A percentile compares a stretch with the other conserved stretches of the same genome.
Conservation (phyloP, 768 basidiomycete species). For the Agrocybe pediades region DNA sequence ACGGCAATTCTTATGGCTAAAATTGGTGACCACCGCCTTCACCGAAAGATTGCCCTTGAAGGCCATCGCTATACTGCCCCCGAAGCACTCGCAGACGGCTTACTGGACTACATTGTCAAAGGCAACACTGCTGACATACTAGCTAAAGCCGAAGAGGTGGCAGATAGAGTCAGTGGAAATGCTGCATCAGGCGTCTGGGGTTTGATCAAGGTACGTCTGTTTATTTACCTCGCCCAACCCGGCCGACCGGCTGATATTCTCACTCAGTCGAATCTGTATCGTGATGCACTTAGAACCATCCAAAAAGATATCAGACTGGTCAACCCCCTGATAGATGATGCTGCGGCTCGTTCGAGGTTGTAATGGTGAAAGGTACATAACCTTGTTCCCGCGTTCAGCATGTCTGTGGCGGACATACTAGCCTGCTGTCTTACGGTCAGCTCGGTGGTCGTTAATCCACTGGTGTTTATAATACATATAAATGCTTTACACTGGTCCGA, state of each 20-base stretch:
- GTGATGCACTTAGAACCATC: slow-evolving; percentile 49
- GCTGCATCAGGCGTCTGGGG: slow-evolving; percentile 71
- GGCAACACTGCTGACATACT: slow-evolving; percentile 63
- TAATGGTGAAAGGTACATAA: slow-evolving; percentile 18
- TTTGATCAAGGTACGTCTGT: slow-evolving; percentile 57
- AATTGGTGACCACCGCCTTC: slow-evolving; percentile 54
- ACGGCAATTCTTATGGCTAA: slow-evolving; percentile 65
- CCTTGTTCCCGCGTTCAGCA: not conserved
- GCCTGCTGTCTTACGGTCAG: no score
- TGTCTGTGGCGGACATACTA: no score
- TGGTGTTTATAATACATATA: no score
- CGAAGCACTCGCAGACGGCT: slow-evolving; percentile 66
- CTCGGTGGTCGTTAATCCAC: no score
- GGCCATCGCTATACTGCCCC: slow-evolving; percentile 76
- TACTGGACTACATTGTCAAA: slow-evolving; percentile 71
- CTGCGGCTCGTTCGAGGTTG: slow-evolving; percentile 49
- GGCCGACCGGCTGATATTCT: slow-evolving; percentile 6
- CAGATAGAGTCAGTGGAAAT: slow-evolving; percentile 48
- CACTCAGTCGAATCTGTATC: slow-evolving; percentile 56
- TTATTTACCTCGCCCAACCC: not conserved
- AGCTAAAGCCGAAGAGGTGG: slow-evolving; percentile 65
- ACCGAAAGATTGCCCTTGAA: slow-evolving; percentile 77
- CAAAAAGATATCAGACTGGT: slow-evolving; percentile 35
- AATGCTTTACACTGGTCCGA: no score
- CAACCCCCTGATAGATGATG: slow-evolving; percentile 45